Base-by-base conservation (phyloP, 2,329 filamentous ascomycete species). In the Trichothecium sympodiale region DNA sequence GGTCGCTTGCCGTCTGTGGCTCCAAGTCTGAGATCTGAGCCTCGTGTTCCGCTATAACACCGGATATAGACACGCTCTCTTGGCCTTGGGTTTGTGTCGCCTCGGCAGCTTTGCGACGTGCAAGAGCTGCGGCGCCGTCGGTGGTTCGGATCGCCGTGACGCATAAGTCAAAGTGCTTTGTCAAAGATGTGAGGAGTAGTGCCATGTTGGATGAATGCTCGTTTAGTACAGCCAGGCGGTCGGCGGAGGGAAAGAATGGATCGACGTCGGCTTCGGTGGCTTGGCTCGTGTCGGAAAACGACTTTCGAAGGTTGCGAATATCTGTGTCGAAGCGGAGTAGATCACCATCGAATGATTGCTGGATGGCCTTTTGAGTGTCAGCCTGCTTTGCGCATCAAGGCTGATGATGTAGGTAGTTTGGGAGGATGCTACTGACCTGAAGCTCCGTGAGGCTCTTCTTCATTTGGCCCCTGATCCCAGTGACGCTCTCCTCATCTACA, bases 81-180 rank as follows among this genome's bases (percentile, higher is more conserved):
- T 45, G 47, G 37, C 46, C 52, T 38, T 58, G 69, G 42, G 51
- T 72, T 48, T 54, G 68, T 50, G 55, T 72, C 20, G 71, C 71
- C 45, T 83, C 80, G 30, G 79, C 80, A 0, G 77, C 80, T 43
- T 76, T 80, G 34, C 74, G 71, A 9, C 78, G 74, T 5, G 80
- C 81, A 31, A 79, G 65, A 5, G 77, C 80, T 10, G 77, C 77
- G 5, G 80, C 83, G 20, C 82, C 83, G 60, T 94, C 87, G 3
- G 88, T 95, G 34, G 89, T 86, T 40, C 87, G 83, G 30, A 95
- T 80, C 1, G 89, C 89, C 1, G 81, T 89, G 12, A 94, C 84
- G 55, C 89, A 95, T 44, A 94, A 75, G 55, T 96, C 89, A 53
- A 94, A 95, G 59, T 96, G 89, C 17, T 73, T 75, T 7, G 86